These are phyloP conservation scores for Quercus mongolica DNA, from an alignment of 306 rosid genomes.

Conservation along the genomic window DNA sequence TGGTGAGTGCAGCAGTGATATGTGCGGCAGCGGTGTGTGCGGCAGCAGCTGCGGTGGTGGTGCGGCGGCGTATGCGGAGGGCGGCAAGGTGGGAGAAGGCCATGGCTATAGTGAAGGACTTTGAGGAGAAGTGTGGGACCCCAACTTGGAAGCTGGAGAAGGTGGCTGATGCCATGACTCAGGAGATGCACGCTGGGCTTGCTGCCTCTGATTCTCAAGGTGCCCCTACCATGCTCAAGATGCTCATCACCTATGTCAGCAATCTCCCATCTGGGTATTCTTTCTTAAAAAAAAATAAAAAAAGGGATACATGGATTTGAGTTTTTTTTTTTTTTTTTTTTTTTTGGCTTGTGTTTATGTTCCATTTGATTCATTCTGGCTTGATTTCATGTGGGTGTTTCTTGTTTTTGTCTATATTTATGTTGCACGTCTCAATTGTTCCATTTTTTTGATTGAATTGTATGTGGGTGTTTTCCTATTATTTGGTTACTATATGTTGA, in stretches of 20 bases:
- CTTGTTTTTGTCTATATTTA: background rate
- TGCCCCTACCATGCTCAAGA: slow-evolving; percentile 78
- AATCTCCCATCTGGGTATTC: slow-evolving; percentile 90
- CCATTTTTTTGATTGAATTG: background rate
- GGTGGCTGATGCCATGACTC: slow-evolving; percentile 84
- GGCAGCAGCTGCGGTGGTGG: slow-evolving; percentile 69
- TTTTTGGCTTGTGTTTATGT: background rate
- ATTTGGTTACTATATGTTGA: too few relatives aligned
- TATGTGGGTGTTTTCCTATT: too few relatives aligned
- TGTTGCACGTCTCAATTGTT: background rate
- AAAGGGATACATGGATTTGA: too few relatives aligned
- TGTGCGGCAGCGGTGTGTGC: slow-evolving; percentile 76
- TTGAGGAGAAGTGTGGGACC: slow-evolving; percentile 63
- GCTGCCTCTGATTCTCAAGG: slow-evolving; percentile 64
- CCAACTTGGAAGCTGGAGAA: slow-evolving; percentile 68
- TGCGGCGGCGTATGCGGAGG: slow-evolving; percentile 43
- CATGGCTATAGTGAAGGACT: slow-evolving; percentile 54
- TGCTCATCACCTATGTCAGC: slow-evolving; percentile 85
- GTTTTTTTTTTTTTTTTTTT: too few relatives aligned
- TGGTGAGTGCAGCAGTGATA: slow-evolving; percentile 55
- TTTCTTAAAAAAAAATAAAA: background rate
- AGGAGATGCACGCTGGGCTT: slow-evolving; percentile 96
- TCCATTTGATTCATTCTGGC: slow-evolving; percentile 10
- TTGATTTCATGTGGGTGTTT: background rate
- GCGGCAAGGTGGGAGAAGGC: slow-evolving; percentile 57